Evolutionary conservation across 1,139 yeast species (phyloP), one percentile per base, ranked within the genome.

Genomic region (Candida gigantensis): DNA sequence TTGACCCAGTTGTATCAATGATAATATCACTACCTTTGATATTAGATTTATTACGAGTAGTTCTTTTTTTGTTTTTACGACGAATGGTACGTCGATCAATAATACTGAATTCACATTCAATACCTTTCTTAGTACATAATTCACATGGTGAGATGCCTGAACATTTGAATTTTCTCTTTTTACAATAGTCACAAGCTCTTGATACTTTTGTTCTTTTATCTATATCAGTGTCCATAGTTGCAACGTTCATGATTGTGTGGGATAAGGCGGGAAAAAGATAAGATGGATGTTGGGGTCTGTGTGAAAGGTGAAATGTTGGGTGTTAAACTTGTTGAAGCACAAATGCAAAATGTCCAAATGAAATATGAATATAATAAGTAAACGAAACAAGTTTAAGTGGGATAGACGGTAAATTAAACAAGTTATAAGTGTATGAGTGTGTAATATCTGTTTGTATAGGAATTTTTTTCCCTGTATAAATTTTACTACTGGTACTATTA

Each of bases 141-240:
- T 50, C 55, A 45, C 65, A 60, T 1, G 65, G 65, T 5, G 53
- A 44, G 17, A 45, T 48, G 5, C 65, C 65, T 26, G 50, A 50
- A 42, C 65, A 60, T 37, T 61, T 68, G 36, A 60, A 63, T 42
- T 67, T 67, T 27, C 70, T 45, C 37, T 58, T 58, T 47, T 65
- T 65, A 46, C 73, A 67, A 26, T 53, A 54, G 39, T 64, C 68
- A 48, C 73, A 67, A 19, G 73, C 73, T 23, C 60, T 52, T 3
- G 69, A 62, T 8, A 62, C 65, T 37, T 59, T 60, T 23, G 58
- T 56, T 27, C 64, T 30, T 43, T 50, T 50, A 13, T 51, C 56
- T 11, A 34, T 13, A 18, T 30, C 44, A 11, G 19, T 17, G 12
- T 38, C 41, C 37, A 33, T 37, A 17, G 8, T 30, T 23, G n/a